Evolutionary conservation across 768 basidiomycete species (phyloP).

Genomic region (Lentinula aciculospora): DNA sequence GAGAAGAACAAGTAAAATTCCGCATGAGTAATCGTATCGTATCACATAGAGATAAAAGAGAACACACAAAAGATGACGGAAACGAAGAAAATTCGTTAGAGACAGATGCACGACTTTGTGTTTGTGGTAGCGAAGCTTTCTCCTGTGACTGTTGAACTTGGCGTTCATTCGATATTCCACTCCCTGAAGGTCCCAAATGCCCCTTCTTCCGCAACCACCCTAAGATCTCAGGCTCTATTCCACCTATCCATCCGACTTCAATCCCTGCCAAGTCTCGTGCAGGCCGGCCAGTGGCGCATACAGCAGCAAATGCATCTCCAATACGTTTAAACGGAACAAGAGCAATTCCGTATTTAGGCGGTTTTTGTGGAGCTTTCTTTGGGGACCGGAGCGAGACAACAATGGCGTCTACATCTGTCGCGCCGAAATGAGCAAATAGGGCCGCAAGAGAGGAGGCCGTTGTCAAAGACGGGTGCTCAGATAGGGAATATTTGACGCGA

Average conservation of each 20-base stretch:
- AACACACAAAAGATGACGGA: constrained; percentile 49
- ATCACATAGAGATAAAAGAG: background rate
- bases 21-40: background rate
- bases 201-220: constrained; percentile 71
- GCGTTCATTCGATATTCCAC: constrained; percentile 8
- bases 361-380: constrained; percentile 48
- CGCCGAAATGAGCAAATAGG: constrained; percentile 58
- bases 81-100: constrained; percentile 55
- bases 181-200: constrained; percentile 36
- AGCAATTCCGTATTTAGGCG: constrained; percentile 65
- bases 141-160: background rate
- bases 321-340: constrained; percentile 75
- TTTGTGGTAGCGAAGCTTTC: constrained; percentile 24
- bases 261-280: constrained; percentile 54
- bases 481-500: constrained; percentile 61
- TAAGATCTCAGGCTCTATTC: constrained; percentile 68
- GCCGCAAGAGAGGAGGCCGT: constrained; percentile 40
- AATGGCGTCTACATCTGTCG: constrained; percentile 56
- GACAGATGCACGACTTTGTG: constrained; percentile 18
- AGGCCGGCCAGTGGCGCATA: constrained; percentile 50
- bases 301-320: constrained; percentile 69
- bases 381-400: constrained; percentile 62
- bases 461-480: constrained; percentile 52
- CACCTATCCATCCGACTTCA: constrained; percentile 70
- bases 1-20: constrained; percentile 7